Evolutionary conservation across 495 filamentous ascomycete species (phyloP).

Genomic region (Penicillium tannophilum): DNA sequence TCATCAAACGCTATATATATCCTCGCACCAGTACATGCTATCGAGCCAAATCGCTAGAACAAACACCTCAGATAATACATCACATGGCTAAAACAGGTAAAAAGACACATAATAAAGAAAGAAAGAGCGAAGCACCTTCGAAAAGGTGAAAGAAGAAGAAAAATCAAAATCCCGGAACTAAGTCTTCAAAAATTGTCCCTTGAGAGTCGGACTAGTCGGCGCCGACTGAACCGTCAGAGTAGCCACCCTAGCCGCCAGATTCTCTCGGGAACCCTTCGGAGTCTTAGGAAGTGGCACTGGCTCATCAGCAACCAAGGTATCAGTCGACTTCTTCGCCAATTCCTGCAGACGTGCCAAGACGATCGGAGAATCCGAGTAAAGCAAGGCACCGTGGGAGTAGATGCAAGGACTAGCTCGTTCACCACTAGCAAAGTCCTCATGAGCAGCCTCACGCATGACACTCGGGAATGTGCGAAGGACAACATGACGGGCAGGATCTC

Average conservation of each 20-base stretch:
- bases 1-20: neutral
- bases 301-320: conserved; percentile 28
- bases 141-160: conserved; percentile 1
- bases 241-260: conserved; percentile 1
- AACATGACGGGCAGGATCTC: conserved; percentile 40
- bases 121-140: neutral
- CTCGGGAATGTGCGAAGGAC: conserved; percentile 58
- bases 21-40: conserved; percentile 1
- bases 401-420: conserved; percentile 45
- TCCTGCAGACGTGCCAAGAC: conserved; percentile 54
- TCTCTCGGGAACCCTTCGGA: conserved; percentile 17
- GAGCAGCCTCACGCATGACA: conserved; percentile 56
- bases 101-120: neutral
- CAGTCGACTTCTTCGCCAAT: conserved; percentile 42
- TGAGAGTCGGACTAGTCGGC: conserved; percentile 23
- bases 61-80: neutral
- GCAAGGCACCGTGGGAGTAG: conserved; percentile 53
- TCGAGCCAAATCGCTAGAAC: neutral
- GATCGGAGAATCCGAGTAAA: conserved; percentile 58
- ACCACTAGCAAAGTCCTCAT: conserved; percentile 52
- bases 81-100: neutral
- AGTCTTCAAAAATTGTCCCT: conserved; percentile 15
- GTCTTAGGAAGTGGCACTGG: conserved; percentile 18
- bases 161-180: neutral
- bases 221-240: conserved; percentile 23